Evolutionary conservation across 1,284 basidiomycete species (phyloP).

Genomic region (Cryptococcus hybrid): DNA sequence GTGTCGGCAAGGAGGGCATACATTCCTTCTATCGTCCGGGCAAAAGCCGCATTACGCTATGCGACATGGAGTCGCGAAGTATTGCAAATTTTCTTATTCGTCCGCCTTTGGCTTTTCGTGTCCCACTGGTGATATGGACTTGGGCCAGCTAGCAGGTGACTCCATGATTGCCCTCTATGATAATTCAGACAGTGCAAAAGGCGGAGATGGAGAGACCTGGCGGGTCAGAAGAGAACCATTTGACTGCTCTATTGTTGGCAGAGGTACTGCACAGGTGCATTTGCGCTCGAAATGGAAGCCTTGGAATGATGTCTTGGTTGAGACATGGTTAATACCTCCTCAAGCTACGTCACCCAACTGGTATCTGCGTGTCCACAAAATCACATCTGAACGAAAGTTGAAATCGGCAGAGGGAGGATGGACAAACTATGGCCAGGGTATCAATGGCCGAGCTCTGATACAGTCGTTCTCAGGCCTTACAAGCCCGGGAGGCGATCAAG

Average conservation of each 20-base stretch:
- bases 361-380: constrained; percentile 67
- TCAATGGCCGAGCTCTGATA: constrained; percentile 60
- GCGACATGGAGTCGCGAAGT: constrained; percentile 72
- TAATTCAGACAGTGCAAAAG: constrained; percentile 49
- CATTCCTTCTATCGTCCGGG: constrained; percentile 69
- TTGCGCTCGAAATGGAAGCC: constrained; percentile 69
- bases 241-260: constrained; percentile 60
- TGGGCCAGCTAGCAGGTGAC: constrained; percentile 70
- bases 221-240: constrained; percentile 63
- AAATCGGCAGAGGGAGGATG: constrained; percentile 65
- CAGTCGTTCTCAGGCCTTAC: constrained; percentile 43
- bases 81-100: constrained; percentile 72
- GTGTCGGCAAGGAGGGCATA: constrained; percentile 57
- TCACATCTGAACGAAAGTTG: constrained; percentile 57
- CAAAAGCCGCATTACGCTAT: constrained; percentile 76
- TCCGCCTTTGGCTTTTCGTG: constrained; percentile 73
- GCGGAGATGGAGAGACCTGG: constrained; percentile 62
- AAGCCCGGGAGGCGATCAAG: constrained; percentile 38
- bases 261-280: constrained; percentile 52
- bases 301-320: constrained; percentile 67
- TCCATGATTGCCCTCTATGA: constrained; percentile 67
- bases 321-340: constrained; percentile 72
- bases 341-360: constrained; percentile 57
- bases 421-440: constrained; percentile 67
- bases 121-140: constrained; percentile 63